Conservation (phyloP, 306 rosid species). For the Astragalus glycyphyllos region DNA sequence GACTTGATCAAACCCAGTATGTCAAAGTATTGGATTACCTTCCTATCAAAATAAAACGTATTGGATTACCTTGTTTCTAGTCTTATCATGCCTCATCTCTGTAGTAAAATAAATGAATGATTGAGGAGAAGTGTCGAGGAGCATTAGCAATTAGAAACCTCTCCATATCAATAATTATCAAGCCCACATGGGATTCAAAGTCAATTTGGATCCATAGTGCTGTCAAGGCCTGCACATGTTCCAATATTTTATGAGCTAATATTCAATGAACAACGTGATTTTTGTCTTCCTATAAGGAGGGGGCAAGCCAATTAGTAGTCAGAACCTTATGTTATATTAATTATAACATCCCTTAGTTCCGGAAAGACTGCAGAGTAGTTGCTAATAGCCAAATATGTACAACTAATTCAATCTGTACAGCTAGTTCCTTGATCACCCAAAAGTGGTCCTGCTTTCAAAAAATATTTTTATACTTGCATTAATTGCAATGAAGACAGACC, state of each 20-base stretch:
- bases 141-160: slow-evolving; percentile 27
- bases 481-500: slow-evolving; percentile 12
- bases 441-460: slow-evolving; percentile 31
- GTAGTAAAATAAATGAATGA: no score
- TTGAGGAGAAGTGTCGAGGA: not conserved
- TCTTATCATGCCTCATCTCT: no score
- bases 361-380: slow-evolving; percentile 21
- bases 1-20: not conserved
- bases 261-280: slow-evolving; percentile 48
- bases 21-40: slow-evolving; percentile 1
- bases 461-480: slow-evolving; percentile 31
- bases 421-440: slow-evolving; percentile 22
- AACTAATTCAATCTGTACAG: slow-evolving; percentile 22
- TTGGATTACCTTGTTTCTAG: no score
- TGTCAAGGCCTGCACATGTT: slow-evolving; percentile 44
- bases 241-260: slow-evolving; percentile 41
- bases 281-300: slow-evolving; percentile 37
- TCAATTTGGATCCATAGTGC: slow-evolving; percentile 34
- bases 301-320: slow-evolving; percentile 30
- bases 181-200: slow-evolving; percentile 42
- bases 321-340: not conserved
- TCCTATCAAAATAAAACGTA: no score
- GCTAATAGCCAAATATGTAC: slow-evolving; percentile 12
- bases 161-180: slow-evolving; percentile 17
- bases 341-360: slow-evolving; percentile 17